A percentile compares a stretch with the other conserved stretches of the same genome.
These are phyloP conservation scores for Fistulinella prunicolor DNA, from an alignment of 768 basidiomycete species.

Conservation along the genomic window DNA sequence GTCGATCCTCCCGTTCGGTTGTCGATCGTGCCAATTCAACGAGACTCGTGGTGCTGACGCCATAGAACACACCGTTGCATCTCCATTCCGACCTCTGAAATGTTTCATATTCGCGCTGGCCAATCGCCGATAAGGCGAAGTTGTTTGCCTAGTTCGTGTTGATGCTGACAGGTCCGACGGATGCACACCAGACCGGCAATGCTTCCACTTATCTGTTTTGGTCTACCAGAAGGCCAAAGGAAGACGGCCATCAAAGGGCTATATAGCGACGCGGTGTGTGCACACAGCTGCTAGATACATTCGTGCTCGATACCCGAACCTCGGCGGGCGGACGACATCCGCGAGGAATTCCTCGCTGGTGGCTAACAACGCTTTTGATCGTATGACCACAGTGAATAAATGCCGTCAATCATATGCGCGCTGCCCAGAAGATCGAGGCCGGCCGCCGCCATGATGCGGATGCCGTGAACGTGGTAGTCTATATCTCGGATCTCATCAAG, in stretches of 20 bases:
- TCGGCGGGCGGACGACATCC: slow-evolving; percentile 1
- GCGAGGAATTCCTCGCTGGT: neutral
- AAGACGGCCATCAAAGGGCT: too few species aligned
- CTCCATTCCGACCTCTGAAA: neutral
- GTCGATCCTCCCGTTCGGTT: neutral
- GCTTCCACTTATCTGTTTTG: neutral
- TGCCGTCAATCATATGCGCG: neutral
- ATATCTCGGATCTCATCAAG: slow-evolving; percentile 13
- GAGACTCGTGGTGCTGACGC: too few species aligned
- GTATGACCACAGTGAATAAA: too few species aligned
- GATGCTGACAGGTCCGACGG: neutral
- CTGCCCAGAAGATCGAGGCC: slow-evolving; percentile 9
- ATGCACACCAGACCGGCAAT: neutral
- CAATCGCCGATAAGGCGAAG: neutral
- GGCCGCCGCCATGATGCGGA: slow-evolving; percentile 4
- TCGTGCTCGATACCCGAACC: too few species aligned
- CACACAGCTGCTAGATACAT: too few species aligned
- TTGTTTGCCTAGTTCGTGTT: neutral
- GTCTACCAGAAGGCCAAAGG: too few species aligned
- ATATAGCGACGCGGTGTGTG: neutral
- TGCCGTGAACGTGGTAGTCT: slow-evolving; percentile 7
- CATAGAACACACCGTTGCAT: too few species aligned
- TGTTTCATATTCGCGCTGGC: slow-evolving; percentile 2
- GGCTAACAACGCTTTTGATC: slow-evolving; percentile 1
- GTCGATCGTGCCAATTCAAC: neutral